A percentile compares a stretch with the other conserved stretches of the same genome.
phyloP scores from a whole-genome alignment of 2,329 filamentous ascomycete species.

The Sarocladium kiliense region DNA sequence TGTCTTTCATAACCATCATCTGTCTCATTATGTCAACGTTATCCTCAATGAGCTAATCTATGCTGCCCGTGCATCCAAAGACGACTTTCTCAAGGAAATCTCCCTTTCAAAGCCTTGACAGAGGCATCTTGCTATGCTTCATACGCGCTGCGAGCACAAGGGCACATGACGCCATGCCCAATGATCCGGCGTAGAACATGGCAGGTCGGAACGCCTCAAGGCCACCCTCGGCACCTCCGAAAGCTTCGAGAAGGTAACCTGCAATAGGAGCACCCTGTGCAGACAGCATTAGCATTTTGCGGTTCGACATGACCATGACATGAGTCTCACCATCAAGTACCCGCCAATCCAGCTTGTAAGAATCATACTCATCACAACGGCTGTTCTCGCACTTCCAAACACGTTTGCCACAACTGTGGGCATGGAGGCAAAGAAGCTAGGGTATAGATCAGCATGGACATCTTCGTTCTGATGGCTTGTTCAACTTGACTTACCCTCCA shows the following conservation, averaged over 20 bases:
- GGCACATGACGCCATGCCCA: conserved; percentile 39
- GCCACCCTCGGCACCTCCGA: conserved; percentile 43
- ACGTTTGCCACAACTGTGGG: conserved; percentile 57
- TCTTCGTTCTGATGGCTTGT: neutral
- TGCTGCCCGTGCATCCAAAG: too few relatives aligned
- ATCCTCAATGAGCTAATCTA: too few relatives aligned
- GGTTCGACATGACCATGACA: neutral
- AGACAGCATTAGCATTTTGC: conserved; percentile 11
- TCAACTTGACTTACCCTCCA: conserved; percentile 31
- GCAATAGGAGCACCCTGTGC: conserved; percentile 51
- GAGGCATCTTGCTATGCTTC: conserved; percentile 30
- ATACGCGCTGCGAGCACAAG: conserved; percentile 38
- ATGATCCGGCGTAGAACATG: conserved; percentile 56
- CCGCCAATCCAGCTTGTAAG: conserved; percentile 56
- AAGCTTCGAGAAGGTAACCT: conserved; percentile 51
- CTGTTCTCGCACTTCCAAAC: conserved; percentile 49
- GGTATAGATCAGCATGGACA: neutral
- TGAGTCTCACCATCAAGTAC: conserved; percentile 48
- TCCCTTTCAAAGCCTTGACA: conserved; percentile 20
- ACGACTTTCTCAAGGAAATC: neutral
- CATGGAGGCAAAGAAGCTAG: conserved; percentile 56
- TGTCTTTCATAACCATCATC: too few relatives aligned
- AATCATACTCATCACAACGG: conserved; percentile 57
- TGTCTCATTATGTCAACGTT: too few relatives aligned
- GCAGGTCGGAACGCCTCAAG: conserved; percentile 52